Base-by-base conservation (phyloP, 148 eudicot species). In the Chenopodium formosanum region DNA sequence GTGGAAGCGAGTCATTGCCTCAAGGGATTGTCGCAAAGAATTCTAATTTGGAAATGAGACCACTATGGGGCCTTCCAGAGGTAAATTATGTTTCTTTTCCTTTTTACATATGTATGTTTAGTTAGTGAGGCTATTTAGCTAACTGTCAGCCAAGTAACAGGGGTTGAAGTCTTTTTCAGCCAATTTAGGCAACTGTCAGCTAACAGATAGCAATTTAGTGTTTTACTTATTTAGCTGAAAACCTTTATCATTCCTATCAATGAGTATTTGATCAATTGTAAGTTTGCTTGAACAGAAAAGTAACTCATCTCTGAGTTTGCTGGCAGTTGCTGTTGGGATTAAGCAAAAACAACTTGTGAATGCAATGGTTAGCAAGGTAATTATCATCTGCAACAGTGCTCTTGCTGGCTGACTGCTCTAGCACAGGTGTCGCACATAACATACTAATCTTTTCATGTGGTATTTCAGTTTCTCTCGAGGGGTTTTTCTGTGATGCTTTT, bases 1-100 rank as follows among this genome's bases (percentile, higher is more conserved):
- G 82, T 78, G 99, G 97, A 86, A 96, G 88, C 48, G 95, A 91
- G 81, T 62, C 90, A 8, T 86, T 96, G 83, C 99, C 99, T 31
- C 76, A 83, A 82, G 98, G 93, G 67, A 88, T 94, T 66, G 88
- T 91, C 14, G 87, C 92, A 20, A 82, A 83, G 60, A 84, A 90
- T 67, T 89, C 99, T 60, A 91, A 91, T 88, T 83, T 96, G 81
- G 97, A 96, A 86, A 92, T 90, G 91, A 89, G 92, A 60, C 98
- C 99, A 9, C 72, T 96, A 73, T 96, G 99, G 97, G 99, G 97
- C 62, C 46, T 27, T 1, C 98, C 94, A 67, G 78, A 94, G 99
- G 99, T 96, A 87, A 81, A 58, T 78, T 5, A 20, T 19, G 58
- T 20, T 52, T 75, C 50, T 29, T 73, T 1, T 52, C 44, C 7